Conservation (phyloP, 257 asterid species). For the Solanum lignicaule region DNA sequence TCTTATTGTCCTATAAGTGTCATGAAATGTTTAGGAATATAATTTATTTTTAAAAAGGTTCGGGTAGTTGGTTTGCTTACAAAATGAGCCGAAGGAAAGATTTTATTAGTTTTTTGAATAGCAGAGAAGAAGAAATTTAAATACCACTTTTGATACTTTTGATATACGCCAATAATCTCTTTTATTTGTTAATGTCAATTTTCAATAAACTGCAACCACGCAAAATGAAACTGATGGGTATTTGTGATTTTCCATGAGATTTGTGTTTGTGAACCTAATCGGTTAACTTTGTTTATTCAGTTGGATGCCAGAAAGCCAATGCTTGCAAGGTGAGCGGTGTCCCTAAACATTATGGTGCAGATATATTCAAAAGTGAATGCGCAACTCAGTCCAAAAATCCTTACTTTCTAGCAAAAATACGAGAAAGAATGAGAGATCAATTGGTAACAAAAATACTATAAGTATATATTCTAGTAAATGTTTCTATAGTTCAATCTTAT, state of each 20-base stretch:
- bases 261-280: neutral
- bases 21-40: neutral
- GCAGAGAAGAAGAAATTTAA: neutral
- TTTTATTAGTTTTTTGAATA: too few relatives aligned
- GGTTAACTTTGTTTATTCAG: neutral
- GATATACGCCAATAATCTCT: neutral
- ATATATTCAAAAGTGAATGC: neutral
- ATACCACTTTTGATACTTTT: neutral
- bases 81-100: neutral
- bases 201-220: neutral
- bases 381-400: neutral
- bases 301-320: neutral
- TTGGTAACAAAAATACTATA: neutral
- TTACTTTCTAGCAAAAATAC: neutral
- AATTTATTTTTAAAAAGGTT: neutral
- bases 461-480: neutral
- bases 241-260: neutral
- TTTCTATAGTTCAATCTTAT: neutral
- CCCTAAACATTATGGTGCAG: neutral
- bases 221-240: neutral
- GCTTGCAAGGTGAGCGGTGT: neutral
- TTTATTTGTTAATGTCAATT: neutral
- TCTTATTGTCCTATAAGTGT: neutral
- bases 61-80: neutral
- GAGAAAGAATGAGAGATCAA: neutral